These are phyloP conservation scores for Berberis thunbergii DNA, from an alignment of 164 flowering plant genomes.

Conservation along the genomic window DNA sequence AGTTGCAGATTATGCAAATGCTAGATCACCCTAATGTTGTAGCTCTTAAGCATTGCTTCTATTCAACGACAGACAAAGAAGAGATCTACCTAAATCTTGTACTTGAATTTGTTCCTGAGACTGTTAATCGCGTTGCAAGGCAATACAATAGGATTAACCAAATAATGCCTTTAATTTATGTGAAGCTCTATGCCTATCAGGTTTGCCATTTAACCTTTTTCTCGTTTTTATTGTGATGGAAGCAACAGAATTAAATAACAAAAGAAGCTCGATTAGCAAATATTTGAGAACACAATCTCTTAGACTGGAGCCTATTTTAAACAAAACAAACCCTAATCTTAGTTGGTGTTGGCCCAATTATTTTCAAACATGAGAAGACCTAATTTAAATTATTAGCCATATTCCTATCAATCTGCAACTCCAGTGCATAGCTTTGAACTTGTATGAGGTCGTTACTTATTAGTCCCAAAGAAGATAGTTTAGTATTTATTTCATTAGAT, in stretches of 20 bases:
- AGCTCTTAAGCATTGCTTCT: conserved; percentile 80
- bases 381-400: no score
- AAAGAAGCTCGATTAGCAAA: no score
- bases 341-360: no score
- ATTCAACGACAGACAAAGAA: conserved; percentile 84
- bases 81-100: conserved; percentile 88
- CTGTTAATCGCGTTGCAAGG: conserved; percentile 78
- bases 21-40: conserved; percentile 93
- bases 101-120: conserved; percentile 91
- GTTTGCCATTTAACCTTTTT: conserved; percentile 15
- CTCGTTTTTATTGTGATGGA: background rate
- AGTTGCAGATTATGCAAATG: conserved; percentile 95
- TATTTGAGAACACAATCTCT: no score
- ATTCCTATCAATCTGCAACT: no score
- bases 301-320: no score
- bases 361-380: no score
- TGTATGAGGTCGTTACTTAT: no score
- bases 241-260: background rate
- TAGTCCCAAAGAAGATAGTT: no score
- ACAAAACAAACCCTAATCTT: no score
- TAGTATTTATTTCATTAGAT: no score
- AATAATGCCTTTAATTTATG: conserved; percentile 81
- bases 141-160: conserved; percentile 76
- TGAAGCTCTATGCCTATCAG: conserved; percentile 92
- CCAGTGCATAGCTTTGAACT: no score